These are phyloP conservation scores for Lepidium africanum DNA, from an alignment of 345 rosid genomes.

Conservation along the genomic window DNA sequence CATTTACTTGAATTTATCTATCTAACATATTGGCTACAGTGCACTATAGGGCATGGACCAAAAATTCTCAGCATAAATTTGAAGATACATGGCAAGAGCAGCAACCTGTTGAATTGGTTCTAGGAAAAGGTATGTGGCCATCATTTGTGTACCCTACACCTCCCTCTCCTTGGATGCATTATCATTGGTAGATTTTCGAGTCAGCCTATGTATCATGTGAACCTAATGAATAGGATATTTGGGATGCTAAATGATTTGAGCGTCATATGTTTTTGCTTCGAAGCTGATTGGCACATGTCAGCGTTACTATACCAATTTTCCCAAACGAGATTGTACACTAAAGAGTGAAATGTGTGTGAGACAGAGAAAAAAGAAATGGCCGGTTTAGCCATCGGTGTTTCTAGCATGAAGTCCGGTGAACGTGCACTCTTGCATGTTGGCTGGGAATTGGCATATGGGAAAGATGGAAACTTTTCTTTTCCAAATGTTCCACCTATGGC, in stretches of 20 bases:
- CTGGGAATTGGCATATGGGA: conserved; percentile 92
- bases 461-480: conserved; percentile 94
- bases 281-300: background rate
- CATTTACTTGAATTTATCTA: background rate
- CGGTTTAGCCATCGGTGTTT: conserved; percentile 83
- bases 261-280: background rate
- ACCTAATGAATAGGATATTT: background rate
- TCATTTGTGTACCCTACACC: background rate
- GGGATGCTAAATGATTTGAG: background rate
- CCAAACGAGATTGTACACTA: background rate
- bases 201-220: background rate
- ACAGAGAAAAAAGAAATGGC: conserved; percentile 89
- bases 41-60: conserved; percentile 86
- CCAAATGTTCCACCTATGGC: conserved; percentile 95
- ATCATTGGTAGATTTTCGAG: background rate
- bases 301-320: background rate
- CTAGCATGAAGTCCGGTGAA: conserved; percentile 89
- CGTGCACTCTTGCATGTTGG: conserved; percentile 71
- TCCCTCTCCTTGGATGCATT: background rate
- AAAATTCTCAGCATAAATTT: conserved; percentile 71
- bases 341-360: background rate
- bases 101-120: conserved; percentile 66
- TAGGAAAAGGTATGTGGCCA: conserved; percentile 66
- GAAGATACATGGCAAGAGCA: conserved; percentile 92
- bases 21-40: conserved; percentile 35